Evolutionary conservation across 2,329 filamentous ascomycete species (phyloP), one percentile per base, ranked within the genome.

Genomic region (Calonectria multiphialidica): DNA sequence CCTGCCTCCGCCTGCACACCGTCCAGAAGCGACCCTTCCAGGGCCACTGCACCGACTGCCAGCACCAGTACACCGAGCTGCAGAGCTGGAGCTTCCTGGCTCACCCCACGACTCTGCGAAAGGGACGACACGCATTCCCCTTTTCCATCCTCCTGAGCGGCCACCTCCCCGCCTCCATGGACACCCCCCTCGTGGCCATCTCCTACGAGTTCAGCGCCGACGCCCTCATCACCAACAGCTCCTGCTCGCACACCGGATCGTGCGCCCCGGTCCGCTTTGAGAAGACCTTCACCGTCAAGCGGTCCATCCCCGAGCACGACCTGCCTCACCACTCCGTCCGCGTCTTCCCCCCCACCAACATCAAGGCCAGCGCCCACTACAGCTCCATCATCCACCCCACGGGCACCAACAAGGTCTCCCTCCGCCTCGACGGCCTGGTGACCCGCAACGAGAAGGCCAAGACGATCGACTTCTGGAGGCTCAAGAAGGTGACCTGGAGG

Each of bases 331-430:
- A 96, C 84, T 97, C 94, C 18, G 92, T 98, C 74, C 95, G 96
- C 80, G 94, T 98, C 80, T 99, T 99, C 85, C 97, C 96, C 59
- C 96, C 97, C 0, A 99, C 97, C 77, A 97, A 98, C 85, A 93
- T 99, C 80, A 96, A 95, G 76, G 94, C 95, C 71, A 93, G 92
- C 80, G 93, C 97, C 74, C 92, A 95, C 79, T 93, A 98, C 75
- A 93, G 93, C 57, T 91, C 94, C 44, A 91, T 98, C 75, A 92
- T 98, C 74, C 93, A 98, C 85, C 95, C 96, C 6, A 94, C 96
- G 72, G 94, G 95, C 79, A 92, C 91, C 79, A 96, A 97, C 85
- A 93, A 89, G 13, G 89, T 98, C 62, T 89, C 91, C 55, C 92
- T 98, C 85, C 92, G 93, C 65, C 90, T 99, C 75, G 94, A 96